Conservation (phyloP, 495 filamentous ascomycete species). For the Talaromyces borbonicus region DNA sequence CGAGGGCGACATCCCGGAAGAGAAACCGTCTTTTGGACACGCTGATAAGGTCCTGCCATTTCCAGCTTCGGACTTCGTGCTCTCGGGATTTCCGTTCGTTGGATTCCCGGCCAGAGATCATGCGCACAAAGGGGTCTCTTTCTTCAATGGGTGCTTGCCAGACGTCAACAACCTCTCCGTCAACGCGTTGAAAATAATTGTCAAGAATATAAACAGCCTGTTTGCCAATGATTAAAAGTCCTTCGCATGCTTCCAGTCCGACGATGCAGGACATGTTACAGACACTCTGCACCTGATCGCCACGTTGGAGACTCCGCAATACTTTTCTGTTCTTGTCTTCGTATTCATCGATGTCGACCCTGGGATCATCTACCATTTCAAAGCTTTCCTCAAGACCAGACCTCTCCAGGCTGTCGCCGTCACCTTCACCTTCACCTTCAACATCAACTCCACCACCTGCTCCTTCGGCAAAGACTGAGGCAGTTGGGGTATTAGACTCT, state of each 20-base stretch:
- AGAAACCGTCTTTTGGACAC: slow-evolving; percentile 94
- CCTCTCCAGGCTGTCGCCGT: slow-evolving; percentile 34
- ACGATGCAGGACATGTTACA: slow-evolving; percentile 93
- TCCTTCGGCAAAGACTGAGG: slow-evolving; percentile 10
- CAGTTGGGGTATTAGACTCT: slow-evolving; percentile 26
- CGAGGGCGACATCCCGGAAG: slow-evolving; percentile 89
- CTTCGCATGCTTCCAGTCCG: slow-evolving; percentile 84
- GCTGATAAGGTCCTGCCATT: slow-evolving; percentile 87
- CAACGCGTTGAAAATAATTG: slow-evolving; percentile 84
- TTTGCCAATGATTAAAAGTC: slow-evolving; percentile 88
- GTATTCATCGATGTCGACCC: slow-evolving; percentile 72
- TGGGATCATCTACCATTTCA: slow-evolving; percentile 83
- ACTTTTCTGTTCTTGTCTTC: slow-evolving; percentile 98
- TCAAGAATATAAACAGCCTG: slow-evolving; percentile 88
- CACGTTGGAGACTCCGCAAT: slow-evolving; percentile 84
- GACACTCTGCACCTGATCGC: slow-evolving; percentile 85
- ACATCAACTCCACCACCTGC: slow-evolving; percentile 17
- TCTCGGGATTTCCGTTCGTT: slow-evolving; percentile 51
- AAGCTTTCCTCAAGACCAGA: slow-evolving; percentile 70
- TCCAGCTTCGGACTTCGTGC: slow-evolving; percentile 82
- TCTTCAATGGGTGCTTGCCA: slow-evolving; percentile 89
- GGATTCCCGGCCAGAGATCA: slow-evolving; percentile 73
- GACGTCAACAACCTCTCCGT: slow-evolving; percentile 93
- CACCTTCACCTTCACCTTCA: slow-evolving; percentile 17
- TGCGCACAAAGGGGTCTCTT: slow-evolving; percentile 87